phyloP scores from a whole-genome alignment of 805 yeast genomes.

The Candida ulmi region DNA sequence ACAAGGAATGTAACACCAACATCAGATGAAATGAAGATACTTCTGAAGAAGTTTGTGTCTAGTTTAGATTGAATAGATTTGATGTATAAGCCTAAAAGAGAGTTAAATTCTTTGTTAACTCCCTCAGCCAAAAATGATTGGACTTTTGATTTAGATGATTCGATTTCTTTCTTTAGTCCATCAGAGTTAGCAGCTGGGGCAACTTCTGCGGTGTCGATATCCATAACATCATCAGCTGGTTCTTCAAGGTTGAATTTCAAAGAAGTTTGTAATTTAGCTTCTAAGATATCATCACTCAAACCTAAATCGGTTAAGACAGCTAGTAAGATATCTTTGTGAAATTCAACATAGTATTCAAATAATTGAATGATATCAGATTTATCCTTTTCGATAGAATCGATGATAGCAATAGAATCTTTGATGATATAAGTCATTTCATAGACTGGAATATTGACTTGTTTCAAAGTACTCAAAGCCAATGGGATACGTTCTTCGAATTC shows the following conservation, averaged over 20 bases:
- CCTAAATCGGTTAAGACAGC: conserved; percentile 30
- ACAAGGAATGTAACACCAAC: conserved; percentile 51
- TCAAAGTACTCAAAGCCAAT: conserved; percentile 31
- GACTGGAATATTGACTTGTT: conserved; percentile 26
- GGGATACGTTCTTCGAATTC: conserved; percentile 31
- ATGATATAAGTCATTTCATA: conserved; percentile 33
- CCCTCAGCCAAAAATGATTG: conserved; percentile 32
- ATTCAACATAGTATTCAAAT: conserved; percentile 32
- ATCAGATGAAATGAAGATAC: conserved; percentile 34
- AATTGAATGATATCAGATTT: conserved; percentile 32
- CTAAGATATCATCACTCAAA: conserved; percentile 41
- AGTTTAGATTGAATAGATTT: conserved; percentile 32
- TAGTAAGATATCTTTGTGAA: conserved; percentile 34
- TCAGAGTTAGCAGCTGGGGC: conserved; percentile 7
- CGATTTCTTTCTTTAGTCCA: conserved; percentile 11
- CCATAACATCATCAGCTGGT: conserved; percentile 21
- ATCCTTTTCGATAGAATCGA: conserved; percentile 28
- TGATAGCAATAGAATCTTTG: conserved; percentile 33
- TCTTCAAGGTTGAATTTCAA: conserved; percentile 28
- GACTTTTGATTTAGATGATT: conserved; percentile 12
- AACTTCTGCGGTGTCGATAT: conserved; percentile 10
- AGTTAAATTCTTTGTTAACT: conserved; percentile 35
- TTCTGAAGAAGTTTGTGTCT: conserved; percentile 22
- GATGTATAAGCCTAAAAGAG: conserved; percentile 37
- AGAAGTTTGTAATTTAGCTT: conserved; percentile 65